Conservation (phyloP, 164 flowering plant genomes). For the Cinnamomum chago region DNA sequence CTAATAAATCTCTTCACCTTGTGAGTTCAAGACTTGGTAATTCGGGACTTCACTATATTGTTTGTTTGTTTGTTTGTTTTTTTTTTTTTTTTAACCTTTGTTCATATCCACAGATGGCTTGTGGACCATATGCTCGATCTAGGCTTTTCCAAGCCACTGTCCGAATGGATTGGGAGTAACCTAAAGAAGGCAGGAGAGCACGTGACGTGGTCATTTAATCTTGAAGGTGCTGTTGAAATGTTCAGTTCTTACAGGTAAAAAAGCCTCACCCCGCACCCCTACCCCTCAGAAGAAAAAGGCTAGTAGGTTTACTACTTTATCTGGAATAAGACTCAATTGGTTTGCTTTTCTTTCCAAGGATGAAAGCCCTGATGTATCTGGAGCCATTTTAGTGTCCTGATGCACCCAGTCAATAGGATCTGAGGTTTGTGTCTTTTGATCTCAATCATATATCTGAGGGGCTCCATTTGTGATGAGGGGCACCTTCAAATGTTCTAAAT, state of each 20-base stretch:
- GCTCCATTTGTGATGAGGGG: not conserved
- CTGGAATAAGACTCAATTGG: not conserved
- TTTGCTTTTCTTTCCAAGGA: not conserved
- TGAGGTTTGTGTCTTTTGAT: not conserved
- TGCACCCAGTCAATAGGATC: not conserved
- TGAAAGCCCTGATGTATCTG: not conserved
- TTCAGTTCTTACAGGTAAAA: slow-evolving; percentile 76
- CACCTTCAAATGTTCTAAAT: not conserved
- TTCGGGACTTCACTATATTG: not conserved
- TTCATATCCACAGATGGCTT: slow-evolving; percentile 60
- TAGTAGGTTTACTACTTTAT: not conserved
- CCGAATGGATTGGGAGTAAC: slow-evolving; percentile 90
- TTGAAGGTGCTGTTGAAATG: slow-evolving; percentile 84
- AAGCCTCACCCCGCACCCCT: not conserved
- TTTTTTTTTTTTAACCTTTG: not conserved
- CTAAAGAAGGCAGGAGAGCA: slow-evolving; percentile 69
- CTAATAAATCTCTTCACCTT: not conserved
- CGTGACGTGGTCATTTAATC: slow-evolving; percentile 79
- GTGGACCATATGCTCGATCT: slow-evolving; percentile 78
- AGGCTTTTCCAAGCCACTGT: slow-evolving; percentile 78
- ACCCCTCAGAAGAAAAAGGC: not conserved
- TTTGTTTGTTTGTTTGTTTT: too few relatives aligned
- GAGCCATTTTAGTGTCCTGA: not conserved
- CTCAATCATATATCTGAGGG: not conserved
- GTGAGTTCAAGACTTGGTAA: not conserved